Evolutionary conservation across 1,284 basidiomycete species (phyloP).

Genomic region (Violaceomyces palustris): DNA sequence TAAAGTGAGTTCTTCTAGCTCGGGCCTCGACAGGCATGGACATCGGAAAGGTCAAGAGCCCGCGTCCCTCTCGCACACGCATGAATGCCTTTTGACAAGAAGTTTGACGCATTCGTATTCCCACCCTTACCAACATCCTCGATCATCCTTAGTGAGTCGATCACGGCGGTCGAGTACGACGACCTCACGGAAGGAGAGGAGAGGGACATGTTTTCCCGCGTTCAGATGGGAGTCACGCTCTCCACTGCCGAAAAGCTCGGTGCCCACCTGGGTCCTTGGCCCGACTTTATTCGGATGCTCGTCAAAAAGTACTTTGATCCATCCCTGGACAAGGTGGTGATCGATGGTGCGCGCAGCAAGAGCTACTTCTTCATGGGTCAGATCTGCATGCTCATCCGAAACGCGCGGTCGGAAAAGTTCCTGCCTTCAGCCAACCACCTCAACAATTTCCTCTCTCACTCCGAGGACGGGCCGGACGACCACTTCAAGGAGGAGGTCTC

Average conservation of each 20-base stretch:
- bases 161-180: constrained; percentile 24
- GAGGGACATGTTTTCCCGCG: constrained; percentile 37
- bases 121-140: background rate
- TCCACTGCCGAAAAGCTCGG: constrained; percentile 37
- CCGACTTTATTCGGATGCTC: constrained; percentile 30
- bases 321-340: constrained; percentile 6
- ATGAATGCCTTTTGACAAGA: no score
- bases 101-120: background rate
- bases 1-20: no score
- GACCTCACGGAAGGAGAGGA: constrained; percentile 24
- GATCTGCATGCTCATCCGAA: constrained; percentile 21
- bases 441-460: constrained; percentile 21
- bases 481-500: no score
- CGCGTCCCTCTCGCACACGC: no score
- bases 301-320: constrained; percentile 28
- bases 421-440: constrained; percentile 12
- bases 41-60: no score
- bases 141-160: constrained; percentile 1
- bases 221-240: constrained; percentile 38
- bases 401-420: constrained; percentile 2
- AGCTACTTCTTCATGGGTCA: constrained; percentile 29
- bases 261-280: constrained; percentile 24
- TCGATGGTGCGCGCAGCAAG: constrained; percentile 19
- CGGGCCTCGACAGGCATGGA: no score
- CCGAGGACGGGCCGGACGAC: no score